Conservation (phyloP, 2,329 filamentous ascomycete species). For the Talaromyces marneffei region DNA sequence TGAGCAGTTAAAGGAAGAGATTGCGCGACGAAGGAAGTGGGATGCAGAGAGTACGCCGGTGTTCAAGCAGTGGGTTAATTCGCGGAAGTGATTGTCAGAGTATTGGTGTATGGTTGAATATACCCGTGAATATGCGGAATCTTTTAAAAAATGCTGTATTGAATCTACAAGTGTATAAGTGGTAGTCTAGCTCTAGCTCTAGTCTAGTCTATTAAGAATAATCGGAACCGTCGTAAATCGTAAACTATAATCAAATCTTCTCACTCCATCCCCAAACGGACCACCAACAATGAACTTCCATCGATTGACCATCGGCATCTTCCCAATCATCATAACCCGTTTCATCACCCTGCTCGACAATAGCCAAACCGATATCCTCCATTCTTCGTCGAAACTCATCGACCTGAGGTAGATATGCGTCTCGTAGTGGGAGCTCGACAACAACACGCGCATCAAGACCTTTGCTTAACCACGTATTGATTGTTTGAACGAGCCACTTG, state of each 20-base stretch:
- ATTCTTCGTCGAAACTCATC: slow-evolving; percentile 59
- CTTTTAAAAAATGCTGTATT: neutral
- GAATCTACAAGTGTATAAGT: neutral
- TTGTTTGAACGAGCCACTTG: slow-evolving; percentile 62
- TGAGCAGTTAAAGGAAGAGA: slow-evolving; percentile 3
- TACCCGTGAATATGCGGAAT: neutral
- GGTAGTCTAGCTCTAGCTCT: neutral
- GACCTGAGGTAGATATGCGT: slow-evolving; percentile 59
- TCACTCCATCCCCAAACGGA: slow-evolving; percentile 43
- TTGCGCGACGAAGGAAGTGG: slow-evolving; percentile 3
- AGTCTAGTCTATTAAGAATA: neutral
- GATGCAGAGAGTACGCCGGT: neutral
- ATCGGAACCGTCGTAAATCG: neutral
- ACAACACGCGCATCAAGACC: slow-evolving; percentile 59
- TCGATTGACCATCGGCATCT: slow-evolving; percentile 34
- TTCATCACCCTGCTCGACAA: slow-evolving; percentile 48
- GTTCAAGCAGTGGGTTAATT: neutral
- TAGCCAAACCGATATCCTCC: slow-evolving; percentile 45
- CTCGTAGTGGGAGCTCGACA: slow-evolving; percentile 74
- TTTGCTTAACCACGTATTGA: slow-evolving; percentile 60
- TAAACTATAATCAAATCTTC: slow-evolving; percentile 22
- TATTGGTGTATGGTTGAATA: neutral
- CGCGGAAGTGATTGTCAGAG: neutral
- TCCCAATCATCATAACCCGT: slow-evolving; percentile 46
- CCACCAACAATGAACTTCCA: slow-evolving; percentile 45